Conservation (phyloP, 768 basidiomycete genomes). For the Lactarius pseudohatsudake region DNA sequence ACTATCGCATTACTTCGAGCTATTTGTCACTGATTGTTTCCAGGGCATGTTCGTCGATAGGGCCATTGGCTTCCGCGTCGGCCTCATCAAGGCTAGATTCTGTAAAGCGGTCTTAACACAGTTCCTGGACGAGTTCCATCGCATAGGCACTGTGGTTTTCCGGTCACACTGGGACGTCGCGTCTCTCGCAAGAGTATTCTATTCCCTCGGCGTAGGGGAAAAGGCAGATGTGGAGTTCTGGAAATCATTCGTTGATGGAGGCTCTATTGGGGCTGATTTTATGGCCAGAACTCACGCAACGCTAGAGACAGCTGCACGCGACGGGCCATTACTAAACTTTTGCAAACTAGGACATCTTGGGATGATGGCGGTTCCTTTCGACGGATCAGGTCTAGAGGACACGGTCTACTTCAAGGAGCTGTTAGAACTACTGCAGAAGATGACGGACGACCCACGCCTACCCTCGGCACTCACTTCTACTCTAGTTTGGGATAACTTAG, state of each 20-base stretch:
- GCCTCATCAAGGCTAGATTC: neutral
- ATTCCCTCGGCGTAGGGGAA: neutral
- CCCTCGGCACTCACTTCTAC: neutral
- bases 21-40: conserved; percentile 1
- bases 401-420: no score
- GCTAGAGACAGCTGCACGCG: no score
- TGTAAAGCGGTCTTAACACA: conserved; percentile 1
- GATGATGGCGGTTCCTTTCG: no score
- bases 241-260: conserved; percentile 6
- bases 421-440: no score
- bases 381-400: no score
- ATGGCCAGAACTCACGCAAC: neutral
- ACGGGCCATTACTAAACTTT: no score
- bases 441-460: no score
- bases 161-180: conserved; percentile 15
- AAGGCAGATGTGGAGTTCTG: neutral
- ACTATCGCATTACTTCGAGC: neutral
- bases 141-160: neutral
- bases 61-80: neutral
- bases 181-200: conserved; percentile 13
- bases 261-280: neutral
- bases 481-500: conserved; percentile 3
- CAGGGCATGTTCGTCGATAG: conserved; percentile 3
- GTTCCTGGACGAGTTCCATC: neutral
- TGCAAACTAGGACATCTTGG: no score